These are phyloP conservation scores for Dioszegia aurantiaca DNA, from an alignment of 768 basidiomycete species.

Conservation along the genomic window DNA sequence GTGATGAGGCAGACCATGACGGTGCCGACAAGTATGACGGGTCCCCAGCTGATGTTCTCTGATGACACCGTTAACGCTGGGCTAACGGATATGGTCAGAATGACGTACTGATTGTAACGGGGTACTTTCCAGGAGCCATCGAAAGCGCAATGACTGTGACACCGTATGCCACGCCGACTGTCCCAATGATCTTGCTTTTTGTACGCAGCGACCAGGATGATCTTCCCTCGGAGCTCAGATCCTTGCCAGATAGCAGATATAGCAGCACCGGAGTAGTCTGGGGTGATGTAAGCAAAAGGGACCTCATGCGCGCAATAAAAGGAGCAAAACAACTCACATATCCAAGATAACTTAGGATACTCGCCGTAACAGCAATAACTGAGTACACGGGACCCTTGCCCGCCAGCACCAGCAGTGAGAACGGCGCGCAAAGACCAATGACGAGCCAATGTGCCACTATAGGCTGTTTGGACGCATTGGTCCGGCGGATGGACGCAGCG, in stretches of 20 bases:
- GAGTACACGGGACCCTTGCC: constrained; percentile 42
- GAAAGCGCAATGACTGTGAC: constrained; percentile 9
- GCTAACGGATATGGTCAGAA: not conserved
- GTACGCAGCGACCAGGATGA: constrained; percentile 52
- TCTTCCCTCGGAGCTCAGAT: constrained; percentile 50
- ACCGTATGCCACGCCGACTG: constrained; percentile 2
- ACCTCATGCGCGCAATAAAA: not conserved
- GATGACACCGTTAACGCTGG: not conserved
- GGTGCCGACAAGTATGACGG: constrained; percentile 48
- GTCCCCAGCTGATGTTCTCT: constrained; percentile 47
- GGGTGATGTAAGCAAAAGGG: constrained; percentile 15
- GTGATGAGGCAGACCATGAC: constrained; percentile 43
- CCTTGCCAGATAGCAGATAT: constrained; percentile 41
- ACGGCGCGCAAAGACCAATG: constrained; percentile 43
- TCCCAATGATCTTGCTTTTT: constrained; percentile 33
- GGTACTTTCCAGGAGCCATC: constrained; percentile 8
- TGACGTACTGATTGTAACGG: constrained; percentile 8
- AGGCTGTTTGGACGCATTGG: constrained; percentile 46
- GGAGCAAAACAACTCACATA: constrained; percentile 49
- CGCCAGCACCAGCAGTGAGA: constrained; percentile 46
- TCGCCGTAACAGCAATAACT: constrained; percentile 51
- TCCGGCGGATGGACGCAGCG: constrained; percentile 44
- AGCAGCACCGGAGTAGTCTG: constrained; percentile 40
- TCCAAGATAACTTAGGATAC: constrained; percentile 44
- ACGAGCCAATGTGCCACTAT: constrained; percentile 51